phyloP scores from a whole-genome alignment of 192 early-diverging fungal species.

The Piromyces finnis region DNA sequence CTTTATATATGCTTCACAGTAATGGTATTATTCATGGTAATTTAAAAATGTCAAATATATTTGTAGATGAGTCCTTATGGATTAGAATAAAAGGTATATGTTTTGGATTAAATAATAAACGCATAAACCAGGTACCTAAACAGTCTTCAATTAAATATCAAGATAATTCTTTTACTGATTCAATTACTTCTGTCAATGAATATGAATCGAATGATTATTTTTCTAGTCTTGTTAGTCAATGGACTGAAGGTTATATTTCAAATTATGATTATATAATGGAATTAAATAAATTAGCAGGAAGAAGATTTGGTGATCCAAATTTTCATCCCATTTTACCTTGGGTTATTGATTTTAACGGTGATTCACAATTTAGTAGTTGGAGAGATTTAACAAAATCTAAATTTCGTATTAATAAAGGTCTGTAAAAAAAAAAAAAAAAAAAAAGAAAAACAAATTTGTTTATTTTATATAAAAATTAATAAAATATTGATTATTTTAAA shows the following conservation, averaged over 20 bases:
- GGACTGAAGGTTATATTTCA: not conserved
- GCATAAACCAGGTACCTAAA: constrained; percentile 18
- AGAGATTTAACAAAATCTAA: constrained; percentile 45
- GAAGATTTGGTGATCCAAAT: constrained; percentile 38
- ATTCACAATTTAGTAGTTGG: constrained; percentile 20
- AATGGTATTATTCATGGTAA: constrained; percentile 35
- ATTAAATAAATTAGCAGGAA: constrained; percentile 13
- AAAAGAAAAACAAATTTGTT: too few relatives aligned
- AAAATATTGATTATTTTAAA: too few relatives aligned
- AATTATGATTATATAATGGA: not conserved
- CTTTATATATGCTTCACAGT: constrained; percentile 24
- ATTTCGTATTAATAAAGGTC: constrained; percentile 38
- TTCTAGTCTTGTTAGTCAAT: not conserved
- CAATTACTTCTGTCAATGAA: not conserved
- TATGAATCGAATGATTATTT: constrained; percentile 1
- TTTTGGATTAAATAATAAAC: constrained; percentile 28
- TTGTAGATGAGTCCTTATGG: not conserved
- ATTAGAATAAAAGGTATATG: constrained; percentile 11
- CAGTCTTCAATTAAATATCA: constrained; percentile 12
- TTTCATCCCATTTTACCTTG: constrained; percentile 52
- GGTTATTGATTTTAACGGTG: constrained; percentile 46
- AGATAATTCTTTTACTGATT: not conserved
- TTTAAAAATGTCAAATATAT: constrained; percentile 1
- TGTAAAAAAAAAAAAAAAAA: too few relatives aligned
- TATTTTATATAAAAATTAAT: too few relatives aligned